A percentile compares a stretch with the other conserved stretches of the same genome.
Conservation (phyloP, 2,329 filamentous ascomycete genomes). For the Westerdykella aurantiaca region DNA sequence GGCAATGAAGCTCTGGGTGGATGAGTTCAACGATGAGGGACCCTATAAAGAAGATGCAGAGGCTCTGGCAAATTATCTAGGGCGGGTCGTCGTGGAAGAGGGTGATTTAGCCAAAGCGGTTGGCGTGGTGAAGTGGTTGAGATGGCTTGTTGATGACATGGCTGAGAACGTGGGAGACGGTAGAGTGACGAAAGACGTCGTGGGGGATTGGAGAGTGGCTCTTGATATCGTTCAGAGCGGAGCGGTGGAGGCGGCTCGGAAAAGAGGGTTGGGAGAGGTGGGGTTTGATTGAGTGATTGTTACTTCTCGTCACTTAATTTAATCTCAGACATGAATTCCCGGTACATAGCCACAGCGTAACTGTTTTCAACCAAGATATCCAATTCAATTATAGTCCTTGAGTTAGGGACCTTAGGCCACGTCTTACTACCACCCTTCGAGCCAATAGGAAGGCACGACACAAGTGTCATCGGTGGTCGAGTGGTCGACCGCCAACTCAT, state of each 20-base stretch:
- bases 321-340: too few species aligned
- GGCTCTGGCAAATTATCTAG: conserved; percentile 68
- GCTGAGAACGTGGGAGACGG: conserved; percentile 9
- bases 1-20: conserved; percentile 71
- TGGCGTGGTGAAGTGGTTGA: conserved; percentile 61
- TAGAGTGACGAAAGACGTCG: conserved; percentile 7
- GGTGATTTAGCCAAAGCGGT: conserved; percentile 69
- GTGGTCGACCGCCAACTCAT: too few species aligned
- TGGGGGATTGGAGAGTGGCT: conserved; percentile 31
- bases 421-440: too few species aligned
- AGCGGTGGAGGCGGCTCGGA: conserved; percentile 40
- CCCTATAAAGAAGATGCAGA: conserved; percentile 74
- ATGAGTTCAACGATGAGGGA: conserved; percentile 63
- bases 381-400: too few species aligned
- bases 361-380: too few species aligned
- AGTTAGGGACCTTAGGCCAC: too few species aligned
- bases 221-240: conserved; percentile 37
- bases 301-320: too few species aligned
- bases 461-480: too few species aligned
- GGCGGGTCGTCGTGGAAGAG: conserved; percentile 67
- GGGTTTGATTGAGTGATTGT: conserved; percentile 12
- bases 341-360: too few species aligned
- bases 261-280: conserved; percentile 44
- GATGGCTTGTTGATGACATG: conserved; percentile 35
- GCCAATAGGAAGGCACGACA: too few species aligned